Conservation (phyloP, 129 eudicot species). For the carrot (Daucus carota) region DNA sequence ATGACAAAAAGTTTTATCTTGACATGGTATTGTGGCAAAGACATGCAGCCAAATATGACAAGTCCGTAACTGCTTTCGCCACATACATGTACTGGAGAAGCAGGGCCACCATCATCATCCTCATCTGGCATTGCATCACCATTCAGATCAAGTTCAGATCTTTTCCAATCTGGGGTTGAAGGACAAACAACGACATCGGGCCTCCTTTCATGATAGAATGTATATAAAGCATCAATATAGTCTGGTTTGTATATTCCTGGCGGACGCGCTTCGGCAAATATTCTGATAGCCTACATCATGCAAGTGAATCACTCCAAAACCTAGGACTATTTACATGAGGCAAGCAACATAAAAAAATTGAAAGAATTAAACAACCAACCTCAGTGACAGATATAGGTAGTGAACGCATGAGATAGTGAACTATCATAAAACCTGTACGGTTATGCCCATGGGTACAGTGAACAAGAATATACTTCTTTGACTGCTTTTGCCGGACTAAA, state of each 20-base stretch:
- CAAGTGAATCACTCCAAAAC: conserved; percentile 9
- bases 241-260: conserved; percentile 96
- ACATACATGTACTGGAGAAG: conserved; percentile 55
- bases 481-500: conserved; percentile 61
- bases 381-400: conserved; percentile 69
- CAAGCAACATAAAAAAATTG: conserved; percentile 12
- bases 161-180: conserved; percentile 96
- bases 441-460: conserved; percentile 99
- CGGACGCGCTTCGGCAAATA: conserved; percentile 86
- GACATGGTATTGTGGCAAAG: background rate
- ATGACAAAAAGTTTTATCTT: background rate
- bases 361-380: conserved; percentile 36
- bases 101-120: conserved; percentile 76
- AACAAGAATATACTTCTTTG: conserved; percentile 75
- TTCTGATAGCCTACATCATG: conserved; percentile 56
- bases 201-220: conserved; percentile 86
- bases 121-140: conserved; percentile 95
- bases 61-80: background rate
- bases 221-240: conserved; percentile 80
- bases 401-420: conserved; percentile 91
- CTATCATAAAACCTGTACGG: conserved; percentile 95
- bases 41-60: background rate
- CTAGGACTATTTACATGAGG: background rate
- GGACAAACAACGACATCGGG: conserved; percentile 77
- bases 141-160: conserved; percentile 87